Base-by-base conservation (phyloP, 2,329 filamentous ascomycete genomes). In the Sclerotinia borealis region DNA sequence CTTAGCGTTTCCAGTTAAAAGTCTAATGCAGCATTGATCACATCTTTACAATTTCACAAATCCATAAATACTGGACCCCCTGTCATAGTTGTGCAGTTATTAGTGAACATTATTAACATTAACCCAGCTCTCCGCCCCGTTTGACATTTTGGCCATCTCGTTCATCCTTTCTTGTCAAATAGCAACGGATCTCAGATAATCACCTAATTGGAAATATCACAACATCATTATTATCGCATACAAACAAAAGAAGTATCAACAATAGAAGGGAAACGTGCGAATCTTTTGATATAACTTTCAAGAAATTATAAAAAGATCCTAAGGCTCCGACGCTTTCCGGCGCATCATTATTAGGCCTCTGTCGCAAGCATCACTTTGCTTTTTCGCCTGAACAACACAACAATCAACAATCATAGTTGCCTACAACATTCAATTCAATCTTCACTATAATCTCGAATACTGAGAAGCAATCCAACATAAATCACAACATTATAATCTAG, bases 241-340 rank as follows among this genome's bases (percentile, higher is more conserved):
- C 41, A 22, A 25, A 27, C 22, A 9, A 22, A 17, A 29, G 7
- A 48, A 8, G 25, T 22, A 39, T 15, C 2, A 39, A 22, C 59
- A 17, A 37, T 62, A 62, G 41, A 62, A 48, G 49, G 13, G 29
- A 48, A 15, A 2, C 4, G 10, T 22, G 59, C 50, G 41, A 62
- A 47, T 56, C 59, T 48, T 48, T 62, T 48, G 31, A 56, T 48
- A 31, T 62, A 19, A n/a, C 25, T 56, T 48, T 39, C 15, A 48
- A 25, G 43, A 39, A n/a, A 56, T 22, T 25, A 62, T 31, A 22
- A 48, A 22, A 39, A 5, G 2, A 29, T 48, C 31, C 22, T n/a
- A 41, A 62, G 60, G 29, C 63, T 65, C 63, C 66, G 65, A 67
- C 50, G 41, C 36, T 67, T 61, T 51, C 68, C 68, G 69, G 69